Conservation (phyloP, 257 asterid genomes). For the Vinca minor region DNA sequence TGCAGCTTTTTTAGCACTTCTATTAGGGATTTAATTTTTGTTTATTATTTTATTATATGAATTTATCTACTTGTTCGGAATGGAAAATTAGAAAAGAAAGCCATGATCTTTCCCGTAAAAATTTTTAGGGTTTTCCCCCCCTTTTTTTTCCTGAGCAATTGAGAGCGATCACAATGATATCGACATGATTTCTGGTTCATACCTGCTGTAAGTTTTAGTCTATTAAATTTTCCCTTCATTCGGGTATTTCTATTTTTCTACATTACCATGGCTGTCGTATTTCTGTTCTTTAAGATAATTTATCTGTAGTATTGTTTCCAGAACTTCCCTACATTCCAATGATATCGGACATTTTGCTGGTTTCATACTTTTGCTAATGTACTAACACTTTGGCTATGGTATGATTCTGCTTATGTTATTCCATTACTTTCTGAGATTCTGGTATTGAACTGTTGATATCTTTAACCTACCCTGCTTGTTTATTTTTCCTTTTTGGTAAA, state of each 20-base stretch:
- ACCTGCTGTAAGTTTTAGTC: not conserved
- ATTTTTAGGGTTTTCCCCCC: no score
- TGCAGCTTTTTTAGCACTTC: not conserved
- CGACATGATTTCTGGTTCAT: not conserved
- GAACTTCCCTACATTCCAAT: not conserved
- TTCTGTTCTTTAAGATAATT: not conserved
- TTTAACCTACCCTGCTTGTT: not conserved
- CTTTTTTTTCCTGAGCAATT: no score
- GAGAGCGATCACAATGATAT: not conserved
- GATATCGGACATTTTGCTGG: not conserved
- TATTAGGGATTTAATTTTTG: no score
- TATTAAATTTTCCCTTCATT: not conserved
- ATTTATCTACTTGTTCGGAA: no score
- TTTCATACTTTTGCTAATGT: not conserved
- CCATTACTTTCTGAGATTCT: not conserved
- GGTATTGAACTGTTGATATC: not conserved
- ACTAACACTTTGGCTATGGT: not conserved
- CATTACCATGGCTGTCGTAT: not conserved
- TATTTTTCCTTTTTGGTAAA: not conserved
- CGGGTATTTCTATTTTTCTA: not conserved
- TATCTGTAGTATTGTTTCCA: not conserved
- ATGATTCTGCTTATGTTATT: no score
- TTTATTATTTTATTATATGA: no score
- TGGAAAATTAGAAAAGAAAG: no score
- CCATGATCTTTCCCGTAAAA: no score